phyloP scores from a whole-genome alignment of 2,329 filamentous ascomycete genomes.

The Lasiodiplodia gonubiensis region DNA sequence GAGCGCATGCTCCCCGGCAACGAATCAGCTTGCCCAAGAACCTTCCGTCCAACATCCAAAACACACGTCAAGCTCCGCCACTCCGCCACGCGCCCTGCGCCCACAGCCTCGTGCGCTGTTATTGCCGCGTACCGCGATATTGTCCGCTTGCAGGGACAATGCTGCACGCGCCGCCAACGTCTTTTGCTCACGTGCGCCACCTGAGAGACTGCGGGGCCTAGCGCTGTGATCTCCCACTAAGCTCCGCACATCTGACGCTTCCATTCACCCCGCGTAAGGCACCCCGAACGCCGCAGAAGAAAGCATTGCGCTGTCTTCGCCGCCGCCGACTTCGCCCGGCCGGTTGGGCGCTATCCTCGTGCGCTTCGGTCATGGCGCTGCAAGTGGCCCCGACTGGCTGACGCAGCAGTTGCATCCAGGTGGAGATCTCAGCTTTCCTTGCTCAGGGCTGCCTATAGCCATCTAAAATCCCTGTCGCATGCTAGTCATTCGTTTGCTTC shows the following conservation, averaged over 20 bases:
- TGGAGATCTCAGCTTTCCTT: neutral
- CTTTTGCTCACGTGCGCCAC: conserved; percentile 11
- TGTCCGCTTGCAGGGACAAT: neutral
- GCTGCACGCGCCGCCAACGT: neutral
- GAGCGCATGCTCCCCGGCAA: conserved; percentile 12
- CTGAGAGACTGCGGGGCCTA: conserved; percentile 13
- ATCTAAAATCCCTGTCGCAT: neutral
- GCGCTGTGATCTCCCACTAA: conserved; percentile 25
- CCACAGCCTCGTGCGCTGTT: neutral
- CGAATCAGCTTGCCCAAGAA: neutral
- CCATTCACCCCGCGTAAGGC: conserved; percentile 6
- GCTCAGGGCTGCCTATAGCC: neutral
- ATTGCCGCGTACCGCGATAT: neutral
- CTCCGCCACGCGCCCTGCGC: conserved; percentile 5
- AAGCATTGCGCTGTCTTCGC: neutral
- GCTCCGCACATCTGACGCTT: neutral
- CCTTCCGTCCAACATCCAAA: neutral
- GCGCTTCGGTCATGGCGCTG: conserved; percentile 8
- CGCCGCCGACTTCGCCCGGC: neutral
- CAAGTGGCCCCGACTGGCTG: conserved; percentile 4
- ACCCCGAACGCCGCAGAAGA: neutral
- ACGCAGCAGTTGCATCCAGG: neutral
- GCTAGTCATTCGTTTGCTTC: conserved; percentile 9
- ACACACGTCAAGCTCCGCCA: neutral
- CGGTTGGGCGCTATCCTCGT: neutral